Conservation (phyloP, 2,329 filamentous ascomycete species). For the Arthrobotrys megalospora region DNA sequence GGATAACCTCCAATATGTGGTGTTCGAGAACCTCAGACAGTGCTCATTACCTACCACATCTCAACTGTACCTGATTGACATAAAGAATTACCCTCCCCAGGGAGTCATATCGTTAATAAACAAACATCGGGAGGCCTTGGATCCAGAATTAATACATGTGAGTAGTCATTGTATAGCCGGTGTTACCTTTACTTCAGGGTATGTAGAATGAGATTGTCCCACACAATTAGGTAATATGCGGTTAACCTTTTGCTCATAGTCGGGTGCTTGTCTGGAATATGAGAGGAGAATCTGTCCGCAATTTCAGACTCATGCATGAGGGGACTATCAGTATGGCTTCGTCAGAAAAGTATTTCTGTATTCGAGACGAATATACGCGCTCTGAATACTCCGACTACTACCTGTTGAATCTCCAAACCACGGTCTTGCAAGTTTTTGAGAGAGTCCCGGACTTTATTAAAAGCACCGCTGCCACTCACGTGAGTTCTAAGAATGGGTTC, state of each 20-base stretch:
- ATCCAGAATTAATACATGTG: neutral
- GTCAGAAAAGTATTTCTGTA: slow-evolving; percentile 29
- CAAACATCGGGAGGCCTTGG: slow-evolving; percentile 25
- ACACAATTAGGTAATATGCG: neutral
- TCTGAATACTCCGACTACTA: slow-evolving; percentile 31
- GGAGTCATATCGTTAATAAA: slow-evolving; percentile 10
- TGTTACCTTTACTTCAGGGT: slow-evolving; percentile 11
- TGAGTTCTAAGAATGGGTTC: neutral
- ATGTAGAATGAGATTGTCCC: neutral
- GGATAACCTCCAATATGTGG: slow-evolving; percentile 14
- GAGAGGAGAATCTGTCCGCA: slow-evolving; percentile 18
- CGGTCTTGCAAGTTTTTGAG: slow-evolving; percentile 10
- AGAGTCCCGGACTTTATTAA: slow-evolving; percentile 9
- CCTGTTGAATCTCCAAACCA: slow-evolving; percentile 13
- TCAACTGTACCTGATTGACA: slow-evolving; percentile 12
- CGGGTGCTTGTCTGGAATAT: slow-evolving; percentile 40
- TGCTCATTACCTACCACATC: neutral
- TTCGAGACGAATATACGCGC: slow-evolving; percentile 24
- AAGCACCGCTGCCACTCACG: neutral
- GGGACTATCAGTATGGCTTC: slow-evolving; percentile 18
- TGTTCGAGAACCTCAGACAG: neutral
- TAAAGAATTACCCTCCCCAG: neutral
- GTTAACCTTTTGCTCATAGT: slow-evolving; percentile 21
- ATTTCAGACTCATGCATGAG: slow-evolving; percentile 33
- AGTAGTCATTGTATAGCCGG: slow-evolving; percentile 29